Conservation (phyloP, 2,329 filamentous ascomycete species). For the Pyricularia sp. region DNA sequence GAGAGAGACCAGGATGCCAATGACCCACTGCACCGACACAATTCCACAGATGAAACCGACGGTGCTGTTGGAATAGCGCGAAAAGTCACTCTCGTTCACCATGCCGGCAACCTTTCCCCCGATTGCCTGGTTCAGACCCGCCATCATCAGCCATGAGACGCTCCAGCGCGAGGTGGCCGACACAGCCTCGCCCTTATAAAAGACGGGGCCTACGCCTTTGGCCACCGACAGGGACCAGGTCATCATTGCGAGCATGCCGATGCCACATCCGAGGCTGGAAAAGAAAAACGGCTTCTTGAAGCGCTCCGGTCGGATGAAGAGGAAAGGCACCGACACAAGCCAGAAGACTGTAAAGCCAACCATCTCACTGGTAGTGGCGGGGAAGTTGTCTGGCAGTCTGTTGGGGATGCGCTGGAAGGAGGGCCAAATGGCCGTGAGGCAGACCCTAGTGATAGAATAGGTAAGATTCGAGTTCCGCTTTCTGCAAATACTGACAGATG, state of each 20-base stretch:
- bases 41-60: slow-evolving; percentile 24
- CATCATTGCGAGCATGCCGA: slow-evolving; percentile 20
- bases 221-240: slow-evolving; percentile 32
- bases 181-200: slow-evolving; percentile 22
- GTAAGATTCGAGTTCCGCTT: too few relatives aligned
- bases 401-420: too few relatives aligned
- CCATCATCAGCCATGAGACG: slow-evolving; percentile 30
- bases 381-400: too few relatives aligned
- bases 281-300: too few relatives aligned
- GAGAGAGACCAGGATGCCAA: slow-evolving; percentile 26
- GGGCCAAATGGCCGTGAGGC: too few relatives aligned
- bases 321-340: too few relatives aligned
- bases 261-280: too few relatives aligned
- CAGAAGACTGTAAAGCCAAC: too few relatives aligned
- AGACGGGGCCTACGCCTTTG: slow-evolving; percentile 29
- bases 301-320: too few relatives aligned
- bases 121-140: slow-evolving; percentile 28
- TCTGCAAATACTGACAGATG: too few relatives aligned
- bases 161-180: slow-evolving; percentile 22
- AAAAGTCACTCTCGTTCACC: slow-evolving; percentile 29
- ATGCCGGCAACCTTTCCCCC: slow-evolving; percentile 27
- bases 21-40: slow-evolving; percentile 23
- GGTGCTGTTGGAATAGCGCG: slow-evolving; percentile 22
- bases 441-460: too few relatives aligned
- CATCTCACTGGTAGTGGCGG: too few relatives aligned